Percentiles rank a stretch among this genome's conserved stretches.
Evolutionary conservation across 176 grass and related monocot genomes (phyloP).

Genomic region (Saccharum spontaneum): DNA sequence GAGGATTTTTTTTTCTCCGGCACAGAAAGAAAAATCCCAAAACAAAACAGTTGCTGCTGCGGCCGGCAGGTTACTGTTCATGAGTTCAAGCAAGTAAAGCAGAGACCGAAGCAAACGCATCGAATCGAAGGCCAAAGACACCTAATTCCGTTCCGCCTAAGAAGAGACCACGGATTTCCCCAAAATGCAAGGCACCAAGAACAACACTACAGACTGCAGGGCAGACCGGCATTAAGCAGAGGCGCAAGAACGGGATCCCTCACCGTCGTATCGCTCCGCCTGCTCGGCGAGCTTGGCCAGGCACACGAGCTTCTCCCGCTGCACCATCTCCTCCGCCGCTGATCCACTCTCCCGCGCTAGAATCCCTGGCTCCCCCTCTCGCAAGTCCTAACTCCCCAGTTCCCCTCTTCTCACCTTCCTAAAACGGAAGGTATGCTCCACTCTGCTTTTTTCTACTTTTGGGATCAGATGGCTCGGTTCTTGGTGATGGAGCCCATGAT

Average conservation of each 20-base stretch:
- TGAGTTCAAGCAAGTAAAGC: background rate
- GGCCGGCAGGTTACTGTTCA: background rate
- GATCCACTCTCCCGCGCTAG: background rate
- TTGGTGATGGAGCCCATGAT: conserved; percentile 17
- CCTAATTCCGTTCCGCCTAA: background rate
- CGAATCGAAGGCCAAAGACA: conserved; percentile 17
- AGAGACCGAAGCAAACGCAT: background rate
- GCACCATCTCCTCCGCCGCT: conserved; percentile 33
- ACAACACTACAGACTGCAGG: background rate
- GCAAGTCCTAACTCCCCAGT: background rate
- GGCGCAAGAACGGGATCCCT: background rate
- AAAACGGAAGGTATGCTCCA: conserved; percentile 19
- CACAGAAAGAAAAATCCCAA: background rate
- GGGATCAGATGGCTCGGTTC: conserved; percentile 2
- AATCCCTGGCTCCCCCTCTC: background rate
- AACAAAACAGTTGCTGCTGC: background rate
- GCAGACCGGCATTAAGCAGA: background rate
- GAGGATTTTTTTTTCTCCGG: background rate
- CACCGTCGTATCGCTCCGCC: conserved; percentile 65
- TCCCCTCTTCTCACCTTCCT: conserved; percentile 13
- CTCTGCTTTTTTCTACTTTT: conserved; percentile 8
- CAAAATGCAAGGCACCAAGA: conserved; percentile 18
- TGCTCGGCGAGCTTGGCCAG: conserved; percentile 66
- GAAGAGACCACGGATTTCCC: conserved; percentile 5
- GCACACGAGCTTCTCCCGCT: conserved; percentile 54